Evolutionary conservation across 2,329 filamentous ascomycete genomes (phyloP), one percentile per base, ranked within the genome.

Genomic region (Arthrobotrys entomopaga): DNA sequence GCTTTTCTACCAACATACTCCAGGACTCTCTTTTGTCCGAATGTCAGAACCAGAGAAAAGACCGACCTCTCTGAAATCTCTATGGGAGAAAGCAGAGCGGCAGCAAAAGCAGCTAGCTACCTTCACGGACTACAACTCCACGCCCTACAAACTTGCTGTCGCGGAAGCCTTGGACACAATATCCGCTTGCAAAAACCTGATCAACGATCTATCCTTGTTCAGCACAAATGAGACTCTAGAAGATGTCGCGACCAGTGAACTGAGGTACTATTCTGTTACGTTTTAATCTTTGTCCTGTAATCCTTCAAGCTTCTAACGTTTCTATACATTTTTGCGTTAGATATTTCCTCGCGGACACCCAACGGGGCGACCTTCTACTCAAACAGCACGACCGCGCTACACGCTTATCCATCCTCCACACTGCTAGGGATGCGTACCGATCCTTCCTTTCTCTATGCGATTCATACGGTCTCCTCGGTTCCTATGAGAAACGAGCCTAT

Each of bases 181-280:
- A 82, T 85, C 90, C 79, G 85, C 90, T 81, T 93, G 91, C 81
- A 84, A 90, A 70, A 84, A 87, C 71, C 87, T 91, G 65, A 87
- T 91, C 76, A 84, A 87, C 77, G 85, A 88, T 72, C 84, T 95
- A 24, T 90, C 91, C 0, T 84, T 99, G 61, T 98, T 98, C 86
- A 97, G 92, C 78, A 85, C 89, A 40, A 99, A 99, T 82, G 95
- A 99, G 82, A 86, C 87, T 0, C 82, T 94, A 43, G 95, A 99
- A 75, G 95, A 99, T 82, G 84, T 97, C 34, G 85, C 91, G 13
- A 96, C 94, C 0, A 85, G 86, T n/a, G 90, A 96, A 79, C 83
- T 99, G 34, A 92, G 92, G 82, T 96, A 84, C 72, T 82, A 78
- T 53, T 42, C 11, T 10, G 20, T 19, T n/a, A n/a, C 13, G 29